A percentile compares a stretch with the other conserved stretches of the same genome.
These are phyloP conservation scores for Solanum chiquidenum DNA, from an alignment of 257 asterid genomes.

Conservation along the genomic window DNA sequence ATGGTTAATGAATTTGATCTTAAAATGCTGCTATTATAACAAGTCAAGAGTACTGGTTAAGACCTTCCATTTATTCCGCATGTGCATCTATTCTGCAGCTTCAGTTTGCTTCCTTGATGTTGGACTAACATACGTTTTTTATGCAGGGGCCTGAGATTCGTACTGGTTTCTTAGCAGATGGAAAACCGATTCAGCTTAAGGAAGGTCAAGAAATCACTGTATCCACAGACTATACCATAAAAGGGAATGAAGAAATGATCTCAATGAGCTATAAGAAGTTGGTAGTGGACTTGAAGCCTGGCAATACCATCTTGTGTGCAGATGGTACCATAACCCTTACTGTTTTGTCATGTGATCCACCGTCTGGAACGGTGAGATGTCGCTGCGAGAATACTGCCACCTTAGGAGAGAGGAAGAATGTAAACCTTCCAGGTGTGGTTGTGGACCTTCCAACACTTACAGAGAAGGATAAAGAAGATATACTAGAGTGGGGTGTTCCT, in stretches of 20 bases:
- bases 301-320: slow-evolving; percentile 62
- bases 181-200: slow-evolving; percentile 61
- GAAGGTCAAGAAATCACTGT: slow-evolving; percentile 62
- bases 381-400: slow-evolving; percentile 71
- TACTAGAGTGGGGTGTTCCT: slow-evolving; percentile 79
- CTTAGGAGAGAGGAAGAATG: slow-evolving; percentile 81
- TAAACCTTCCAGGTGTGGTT: slow-evolving; percentile 73
- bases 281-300: slow-evolving; percentile 62
- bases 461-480: slow-evolving; percentile 79
- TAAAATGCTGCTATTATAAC: not conserved
- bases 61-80: not conserved
- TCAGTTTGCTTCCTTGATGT: not conserved
- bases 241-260: slow-evolving; percentile 52
- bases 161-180: slow-evolving; percentile 71
- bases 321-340: slow-evolving; percentile 70
- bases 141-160: slow-evolving; percentile 83
- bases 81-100: not conserved
- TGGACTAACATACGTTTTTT: not conserved
- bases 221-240: slow-evolving; percentile 66
- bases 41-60: not conserved
- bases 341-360: slow-evolving; percentile 60
- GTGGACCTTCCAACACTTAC: slow-evolving; percentile 90
- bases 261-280: slow-evolving; percentile 77
- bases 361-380: slow-evolving; percentile 58
- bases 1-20: not conserved